Evolutionary conservation across 129 eudicot species (phyloP), one percentile per base, ranked within the genome.

Genomic region (Lactuca saligna): DNA sequence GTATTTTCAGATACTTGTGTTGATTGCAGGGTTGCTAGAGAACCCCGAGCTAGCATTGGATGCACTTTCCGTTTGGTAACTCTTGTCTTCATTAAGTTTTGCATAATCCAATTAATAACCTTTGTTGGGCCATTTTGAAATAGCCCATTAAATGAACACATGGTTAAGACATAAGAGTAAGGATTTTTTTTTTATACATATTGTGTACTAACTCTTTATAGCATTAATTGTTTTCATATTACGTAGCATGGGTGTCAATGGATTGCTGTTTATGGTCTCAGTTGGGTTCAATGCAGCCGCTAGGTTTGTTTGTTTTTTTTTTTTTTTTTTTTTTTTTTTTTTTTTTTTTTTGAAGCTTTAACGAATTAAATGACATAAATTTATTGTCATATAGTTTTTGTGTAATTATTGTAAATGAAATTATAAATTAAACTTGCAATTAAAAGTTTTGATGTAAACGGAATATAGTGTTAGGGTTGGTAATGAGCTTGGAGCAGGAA

Each of bases 211-310:
- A 25, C 29, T 25, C 13, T 12, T 20, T 68, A 16, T 6, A 2
- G 17, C n/a, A 61, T 50, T 25, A 48, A 67, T 59, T 7, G 6
- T 17, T 66, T 9, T 0, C 32, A 31, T 54, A 32, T 71, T n/a
- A 4, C 81, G 84, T 81, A 89, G 96, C 86, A 44, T 72, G 96
- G 65, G 76, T 3, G 64, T 86, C 35, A 81, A 74, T 68, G 96
- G 87, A 44, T 8, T 86, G 1, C 7, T 77, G 71, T 86, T 85
- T 84, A 89, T 83, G 88, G 81, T 89, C 65, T 76, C 92, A 37
- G 84, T 89, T 66, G 96, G 93, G 68, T 89, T 89, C 80, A 89
- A 89, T 68, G 96, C 93, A 35, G 96, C 96, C 63, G 93, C 88
- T 3, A 86, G 93, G 96, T 88, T 14, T 13, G 73, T 68, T 41